Base-by-base conservation (phyloP, 116 monocot genomes). In the Iris pallida region DNA sequence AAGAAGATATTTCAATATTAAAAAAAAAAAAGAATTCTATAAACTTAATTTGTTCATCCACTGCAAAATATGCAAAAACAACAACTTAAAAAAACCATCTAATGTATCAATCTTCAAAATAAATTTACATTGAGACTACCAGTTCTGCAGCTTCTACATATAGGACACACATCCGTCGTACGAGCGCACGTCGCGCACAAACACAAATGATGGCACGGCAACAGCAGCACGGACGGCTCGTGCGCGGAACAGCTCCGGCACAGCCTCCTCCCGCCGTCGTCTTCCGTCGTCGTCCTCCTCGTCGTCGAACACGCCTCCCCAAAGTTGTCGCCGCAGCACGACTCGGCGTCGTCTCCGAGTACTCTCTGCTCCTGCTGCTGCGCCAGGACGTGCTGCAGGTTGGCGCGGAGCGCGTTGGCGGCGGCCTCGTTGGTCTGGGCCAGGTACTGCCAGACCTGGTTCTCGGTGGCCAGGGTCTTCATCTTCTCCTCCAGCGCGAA, bases 131-230 rank as follows among this genome's bases (percentile, higher is more conserved):
- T 66, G 14, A 85, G 58, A 45, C 61, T 80, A 1, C 80, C 84
- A 13, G 8, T 71, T 45, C 67, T 73, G 15, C 14, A 14, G 63
- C 67, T 61, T 16, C 61, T 69, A 59, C 92, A 88, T 58, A 78
- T 48, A 0, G 88, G 92, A 53, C 92, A 92, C 10, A 51, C 14
- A 11, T 45, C 47, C 2, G 66, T 47, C 4, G 12, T 65, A 16
- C 71, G 64, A 5, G 45, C 80, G 47, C 92, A 92, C 10, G 45
- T 52, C 19, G 66, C 58, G 67, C 92, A 92, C 30, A 88, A 51
- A 57, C 88, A 83, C 4, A 92, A 72, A 18, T 92, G 92, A 20
- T 79, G 63, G 64, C 92, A 88, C 13, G 92, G 88, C 59, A 88
- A 68, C 51, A 88, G 47, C 63, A 88, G 60, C 68, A 81, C 88